These are phyloP conservation scores for Geranomyces michiganensis DNA, from an alignment of 192 early-diverging fungal genomes.

Conservation along the genomic window DNA sequence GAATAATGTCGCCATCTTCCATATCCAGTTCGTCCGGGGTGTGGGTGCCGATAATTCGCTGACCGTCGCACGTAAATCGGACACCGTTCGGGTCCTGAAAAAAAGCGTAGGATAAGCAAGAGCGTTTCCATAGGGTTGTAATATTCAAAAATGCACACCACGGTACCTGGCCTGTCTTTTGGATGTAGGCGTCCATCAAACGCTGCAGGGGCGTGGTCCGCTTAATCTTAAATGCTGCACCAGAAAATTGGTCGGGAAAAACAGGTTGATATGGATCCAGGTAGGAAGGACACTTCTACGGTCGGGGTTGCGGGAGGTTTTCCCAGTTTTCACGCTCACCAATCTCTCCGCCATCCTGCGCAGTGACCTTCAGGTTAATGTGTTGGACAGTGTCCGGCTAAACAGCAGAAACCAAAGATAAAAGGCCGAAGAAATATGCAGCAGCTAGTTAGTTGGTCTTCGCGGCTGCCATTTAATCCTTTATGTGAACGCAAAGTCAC, in stretches of 20 bases:
- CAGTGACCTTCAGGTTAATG: conserved; percentile 91
- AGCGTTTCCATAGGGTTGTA: too few species aligned
- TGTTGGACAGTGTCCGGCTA: conserved; percentile 60
- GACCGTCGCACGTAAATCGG: conserved; percentile 92
- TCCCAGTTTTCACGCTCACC: conserved; percentile 59
- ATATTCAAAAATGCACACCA: too few species aligned
- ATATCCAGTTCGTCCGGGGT: conserved; percentile 90
- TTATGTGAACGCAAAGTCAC: not conserved
- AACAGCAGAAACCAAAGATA: not conserved
- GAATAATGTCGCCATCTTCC: conserved; percentile 94
- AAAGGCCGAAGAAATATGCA: too few species aligned
- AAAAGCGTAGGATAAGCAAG: too few species aligned
- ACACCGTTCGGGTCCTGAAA: conserved; percentile 68
- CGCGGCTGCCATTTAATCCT: not conserved
- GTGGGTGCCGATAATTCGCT: conserved; percentile 74
- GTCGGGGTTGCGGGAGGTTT: not conserved
- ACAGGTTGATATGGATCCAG: conserved; percentile 21
- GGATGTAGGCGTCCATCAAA: conserved; percentile 92
- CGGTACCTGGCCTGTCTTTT: conserved; percentile 74
- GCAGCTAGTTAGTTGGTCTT: not conserved
- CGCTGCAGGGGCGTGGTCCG: conserved; percentile 86
- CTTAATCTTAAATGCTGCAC: conserved; percentile 96
- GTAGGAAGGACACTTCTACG: not conserved
- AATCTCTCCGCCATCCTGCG: conserved; percentile 56
- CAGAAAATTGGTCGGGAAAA: not conserved